A percentile compares a stretch with the other conserved stretches of the same genome.
phyloP scores from a whole-genome alignment of 371 early-diverging fungal genomes.

The Mortierella sp. region DNA sequence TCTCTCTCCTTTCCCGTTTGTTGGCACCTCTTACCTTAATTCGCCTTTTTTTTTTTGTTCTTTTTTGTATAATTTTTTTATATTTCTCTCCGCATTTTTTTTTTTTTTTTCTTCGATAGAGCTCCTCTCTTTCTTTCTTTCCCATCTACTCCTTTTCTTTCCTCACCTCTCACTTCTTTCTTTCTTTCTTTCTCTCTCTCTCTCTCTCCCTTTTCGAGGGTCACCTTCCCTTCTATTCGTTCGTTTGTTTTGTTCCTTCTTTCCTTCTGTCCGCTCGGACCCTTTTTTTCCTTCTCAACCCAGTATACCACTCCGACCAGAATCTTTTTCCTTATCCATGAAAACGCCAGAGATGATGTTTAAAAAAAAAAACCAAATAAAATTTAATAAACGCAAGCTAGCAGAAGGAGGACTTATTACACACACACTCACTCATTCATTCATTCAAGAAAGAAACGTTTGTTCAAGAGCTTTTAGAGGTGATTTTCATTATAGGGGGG shows the following conservation, averaged over 20 bases:
- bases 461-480: too few relatives aligned
- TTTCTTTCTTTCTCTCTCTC: neutral
- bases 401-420: too few relatives aligned
- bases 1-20: neutral
- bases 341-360: too few relatives aligned
- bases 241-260: neutral
- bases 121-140: slow-evolving; percentile 6
- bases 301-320: too few relatives aligned
- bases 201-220: neutral
- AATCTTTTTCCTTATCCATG: too few relatives aligned
- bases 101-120: neutral
- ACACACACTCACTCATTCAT: too few relatives aligned
- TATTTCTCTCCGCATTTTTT: neutral
- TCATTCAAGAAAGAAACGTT: too few relatives aligned
- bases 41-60: neutral
- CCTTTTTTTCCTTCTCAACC: neutral
- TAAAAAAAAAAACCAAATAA: too few relatives aligned
- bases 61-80: neutral
- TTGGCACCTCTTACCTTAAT: neutral
- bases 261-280: neutral
- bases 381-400: too few relatives aligned
- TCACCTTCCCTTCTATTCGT: neutral
- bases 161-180: neutral
- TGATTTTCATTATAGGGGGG: too few relatives aligned
- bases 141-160: neutral